Base-by-base conservation (phyloP, 768 basidiomycete genomes). In the Galerina marginata region DNA sequence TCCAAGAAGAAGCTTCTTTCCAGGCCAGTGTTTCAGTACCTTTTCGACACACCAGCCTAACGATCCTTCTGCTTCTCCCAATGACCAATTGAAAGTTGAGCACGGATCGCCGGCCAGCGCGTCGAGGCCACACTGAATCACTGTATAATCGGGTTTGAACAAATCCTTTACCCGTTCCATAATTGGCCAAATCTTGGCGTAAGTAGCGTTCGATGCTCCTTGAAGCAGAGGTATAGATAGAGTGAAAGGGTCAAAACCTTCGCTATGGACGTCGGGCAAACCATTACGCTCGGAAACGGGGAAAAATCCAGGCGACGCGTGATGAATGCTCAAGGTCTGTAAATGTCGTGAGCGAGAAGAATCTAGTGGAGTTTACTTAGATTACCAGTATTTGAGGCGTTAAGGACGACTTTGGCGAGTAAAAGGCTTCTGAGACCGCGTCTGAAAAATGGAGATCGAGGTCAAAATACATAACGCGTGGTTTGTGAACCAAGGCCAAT, bases 361-460 rank as follows among this genome's bases (percentile, higher is more conserved):
- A 44, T 4, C 2, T 26, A 12, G 29, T 39, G 40, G 42, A n/a
- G n/a, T 40, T 23, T 2, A 33, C 10, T 25, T 16, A 26, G 16
- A 11, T n/a, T 64, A 86, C 86, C 74, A 83, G 68, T 56, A 84
- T 79, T 62, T 86, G 85, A 7, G 79, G 75, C 11, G 62, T 59
- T 23, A 63, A 65, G 9, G 76, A 66, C 1, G 77, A 72, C 23
- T 67, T 66, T 1, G 81, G 74, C 1, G 77, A 74, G 58, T 81
- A 73, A 69, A 94, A 92, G 0, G 94, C 92, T 40, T 90, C 83
- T 0, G 91, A 90, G 46, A 96, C 93, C 0, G 86, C 94, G 68
- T 97, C 95, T 4, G 91, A 92, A 67, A 93, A 95, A 71, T 98
- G 96, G 2, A 97, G 79, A 71, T 98, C 96, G 9, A 98, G 76